Evolutionary conservation across 257 asterid genomes (phyloP).

Genomic region (Nicotiana tomentosiformis): DNA sequence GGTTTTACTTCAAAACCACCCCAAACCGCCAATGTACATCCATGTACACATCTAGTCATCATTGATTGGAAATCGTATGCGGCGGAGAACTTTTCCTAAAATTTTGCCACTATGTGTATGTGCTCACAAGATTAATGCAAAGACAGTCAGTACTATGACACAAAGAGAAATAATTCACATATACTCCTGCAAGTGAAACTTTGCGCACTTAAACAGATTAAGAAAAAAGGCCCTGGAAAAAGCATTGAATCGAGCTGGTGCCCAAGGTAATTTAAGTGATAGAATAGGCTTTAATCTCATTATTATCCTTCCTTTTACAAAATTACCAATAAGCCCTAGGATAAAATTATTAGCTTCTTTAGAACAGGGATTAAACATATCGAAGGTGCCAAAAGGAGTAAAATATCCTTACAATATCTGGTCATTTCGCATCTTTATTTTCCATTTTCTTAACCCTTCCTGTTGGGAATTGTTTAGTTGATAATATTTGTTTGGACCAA

Average conservation of each 20-base stretch:
- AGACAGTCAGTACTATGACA: slow-evolving; percentile 3
- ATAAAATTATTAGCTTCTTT: background rate
- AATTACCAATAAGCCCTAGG: background rate
- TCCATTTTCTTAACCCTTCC: slow-evolving; percentile 3
- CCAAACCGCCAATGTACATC: background rate
- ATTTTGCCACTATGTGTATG: background rate
- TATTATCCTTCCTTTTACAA: background rate
- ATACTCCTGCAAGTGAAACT: background rate
- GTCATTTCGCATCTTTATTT: background rate
- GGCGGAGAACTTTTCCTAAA: background rate
- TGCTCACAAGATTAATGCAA: background rate
- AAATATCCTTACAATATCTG: no score
- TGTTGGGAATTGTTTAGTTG: background rate
- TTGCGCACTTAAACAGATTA: background rate
- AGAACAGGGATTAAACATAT: background rate
- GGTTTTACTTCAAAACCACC: background rate
- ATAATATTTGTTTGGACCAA: background rate
- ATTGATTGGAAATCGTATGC: background rate
- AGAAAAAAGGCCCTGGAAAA: background rate
- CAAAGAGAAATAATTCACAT: background rate
- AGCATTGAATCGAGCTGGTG: background rate
- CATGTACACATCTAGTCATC: background rate
- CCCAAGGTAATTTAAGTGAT: background rate
- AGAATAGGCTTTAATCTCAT: background rate
- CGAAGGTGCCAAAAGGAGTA: background rate